Evolutionary conservation across 768 basidiomycete species (phyloP).

Genomic region (Boletus tylopilopsis): DNA sequence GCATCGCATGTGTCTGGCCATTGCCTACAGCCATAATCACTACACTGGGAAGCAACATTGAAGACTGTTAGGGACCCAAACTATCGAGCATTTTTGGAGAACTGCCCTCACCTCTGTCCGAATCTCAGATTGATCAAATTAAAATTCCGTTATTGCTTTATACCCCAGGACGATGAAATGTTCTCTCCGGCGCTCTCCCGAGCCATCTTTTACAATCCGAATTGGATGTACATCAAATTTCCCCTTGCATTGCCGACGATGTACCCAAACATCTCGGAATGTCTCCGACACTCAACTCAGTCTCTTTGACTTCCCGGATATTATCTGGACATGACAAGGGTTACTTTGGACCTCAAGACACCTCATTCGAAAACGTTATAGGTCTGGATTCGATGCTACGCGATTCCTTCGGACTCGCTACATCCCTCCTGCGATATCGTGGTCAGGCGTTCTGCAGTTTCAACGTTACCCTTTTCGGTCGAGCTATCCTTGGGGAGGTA

Average conservation of each 20-base stretch:
- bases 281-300: background rate
- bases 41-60: background rate
- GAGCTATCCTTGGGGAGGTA: background rate
- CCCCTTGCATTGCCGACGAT: background rate
- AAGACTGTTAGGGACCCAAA: too few species aligned
- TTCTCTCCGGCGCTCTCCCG: background rate
- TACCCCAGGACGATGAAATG: too few species aligned
- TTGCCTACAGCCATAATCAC: background rate
- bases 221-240: background rate
- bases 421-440: background rate
- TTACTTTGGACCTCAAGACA: background rate
- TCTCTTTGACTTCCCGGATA: background rate
- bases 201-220: background rate
- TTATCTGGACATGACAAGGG: background rate
- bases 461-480: background rate
- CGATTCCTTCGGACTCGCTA: background rate
- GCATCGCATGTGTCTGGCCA: background rate
- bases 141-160: too few species aligned
- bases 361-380: background rate
- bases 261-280: background rate
- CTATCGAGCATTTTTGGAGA: background rate
- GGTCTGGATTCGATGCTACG: background rate
- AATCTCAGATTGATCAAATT: conserved; percentile 2
- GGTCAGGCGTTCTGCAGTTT: background rate
- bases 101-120: background rate